Evolutionary conservation across 2,329 filamentous ascomycete genomes (phyloP).

Genomic region (Aspergillus chevalieri): DNA sequence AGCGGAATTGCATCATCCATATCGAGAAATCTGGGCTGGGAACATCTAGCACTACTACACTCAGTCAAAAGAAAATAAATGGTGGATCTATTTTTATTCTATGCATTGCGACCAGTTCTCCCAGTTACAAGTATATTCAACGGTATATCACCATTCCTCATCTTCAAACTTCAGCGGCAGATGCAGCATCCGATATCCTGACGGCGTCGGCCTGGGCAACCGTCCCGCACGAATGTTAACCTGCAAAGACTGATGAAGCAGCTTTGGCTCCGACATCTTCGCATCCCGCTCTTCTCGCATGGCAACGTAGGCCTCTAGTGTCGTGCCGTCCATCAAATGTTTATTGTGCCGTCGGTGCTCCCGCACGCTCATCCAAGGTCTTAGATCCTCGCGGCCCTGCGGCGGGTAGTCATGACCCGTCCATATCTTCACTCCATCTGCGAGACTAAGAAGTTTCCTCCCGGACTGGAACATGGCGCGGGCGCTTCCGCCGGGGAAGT

Average conservation of each 20-base stretch:
- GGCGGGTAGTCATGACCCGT: constrained; percentile 53
- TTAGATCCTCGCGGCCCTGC: constrained; percentile 24
- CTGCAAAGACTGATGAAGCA: constrained; percentile 49
- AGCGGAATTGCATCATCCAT: no score
- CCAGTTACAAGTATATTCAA: no score
- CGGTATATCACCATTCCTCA: constrained; percentile 14
- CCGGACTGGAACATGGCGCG: constrained; percentile 41
- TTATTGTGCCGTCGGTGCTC: constrained; percentile 46
- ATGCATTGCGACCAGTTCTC: no score
- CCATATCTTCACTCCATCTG: constrained; percentile 45
- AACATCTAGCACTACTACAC: no score
- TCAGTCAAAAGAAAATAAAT: no score
- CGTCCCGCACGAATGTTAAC: constrained; percentile 48
- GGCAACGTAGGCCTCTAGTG: constrained; percentile 41
- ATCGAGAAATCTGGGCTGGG: no score
- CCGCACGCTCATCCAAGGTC: constrained; percentile 41
- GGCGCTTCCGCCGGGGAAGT: constrained; percentile 51
- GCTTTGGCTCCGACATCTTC: constrained; percentile 38
- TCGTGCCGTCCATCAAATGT: constrained; percentile 41
- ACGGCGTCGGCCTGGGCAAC: constrained; percentile 29
- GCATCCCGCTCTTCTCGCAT: constrained; percentile 42
- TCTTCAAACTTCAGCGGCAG: constrained; percentile 23
- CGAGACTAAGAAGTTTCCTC: constrained; percentile 38
- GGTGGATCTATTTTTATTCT: no score
- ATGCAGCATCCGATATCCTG: constrained; percentile 23